Evolutionary conservation across 2,329 filamentous ascomycete species (phyloP).

Genomic region (Cercospora nicotianae): DNA sequence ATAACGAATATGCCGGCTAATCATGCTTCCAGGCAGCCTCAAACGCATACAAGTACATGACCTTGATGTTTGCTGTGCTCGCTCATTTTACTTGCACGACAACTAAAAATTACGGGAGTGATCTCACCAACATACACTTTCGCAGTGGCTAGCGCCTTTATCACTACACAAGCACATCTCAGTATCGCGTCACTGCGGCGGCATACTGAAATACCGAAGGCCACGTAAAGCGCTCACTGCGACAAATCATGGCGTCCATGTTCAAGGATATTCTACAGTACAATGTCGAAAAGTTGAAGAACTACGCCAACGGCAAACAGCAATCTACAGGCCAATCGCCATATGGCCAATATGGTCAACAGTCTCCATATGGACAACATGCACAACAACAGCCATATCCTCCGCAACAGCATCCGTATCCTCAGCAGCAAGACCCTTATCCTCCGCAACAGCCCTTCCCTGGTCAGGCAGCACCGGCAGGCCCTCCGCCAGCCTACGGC

Average conservation of each 20-base stretch:
- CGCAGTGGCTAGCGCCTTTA: background rate
- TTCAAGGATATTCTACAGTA: slow-evolving; percentile 7
- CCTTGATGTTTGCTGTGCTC: background rate
- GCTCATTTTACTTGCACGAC: background rate
- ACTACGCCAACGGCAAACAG: background rate
- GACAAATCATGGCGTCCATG: slow-evolving; percentile 1
- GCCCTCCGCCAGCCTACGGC: background rate
- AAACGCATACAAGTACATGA: background rate
- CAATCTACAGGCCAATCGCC: background rate
- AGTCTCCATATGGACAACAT: background rate
- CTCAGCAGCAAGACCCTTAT: background rate
- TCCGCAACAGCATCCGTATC: background rate
- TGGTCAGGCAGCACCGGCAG: background rate
- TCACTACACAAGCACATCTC: background rate
- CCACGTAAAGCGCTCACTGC: background rate
- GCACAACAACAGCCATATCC: background rate
- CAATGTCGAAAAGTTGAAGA: background rate
- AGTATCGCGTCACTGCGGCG: background rate
- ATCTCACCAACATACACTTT: background rate
- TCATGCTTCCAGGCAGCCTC: background rate
- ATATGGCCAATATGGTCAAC: background rate
- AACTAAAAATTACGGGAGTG: background rate
- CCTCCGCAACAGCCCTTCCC: background rate
- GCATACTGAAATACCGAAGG: background rate
- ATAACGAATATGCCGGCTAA: background rate